These are phyloP conservation scores for Neurospora sp. DNA, from an alignment of 495 filamentous ascomycete genomes.

Conservation along the genomic window DNA sequence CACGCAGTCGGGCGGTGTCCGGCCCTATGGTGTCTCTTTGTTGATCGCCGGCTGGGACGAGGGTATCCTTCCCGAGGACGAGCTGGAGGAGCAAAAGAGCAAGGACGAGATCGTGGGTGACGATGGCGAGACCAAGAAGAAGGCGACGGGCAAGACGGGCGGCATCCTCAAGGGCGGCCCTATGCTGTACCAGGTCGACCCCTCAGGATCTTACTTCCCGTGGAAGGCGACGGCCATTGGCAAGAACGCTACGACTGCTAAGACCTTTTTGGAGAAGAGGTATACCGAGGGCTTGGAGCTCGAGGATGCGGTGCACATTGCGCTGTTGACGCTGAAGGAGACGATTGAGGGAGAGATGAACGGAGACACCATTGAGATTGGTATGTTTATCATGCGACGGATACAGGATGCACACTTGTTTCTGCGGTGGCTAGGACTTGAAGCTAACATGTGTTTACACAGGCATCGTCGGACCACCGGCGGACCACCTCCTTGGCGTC, in stretches of 20 bases:
- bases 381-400: conserved; percentile 36
- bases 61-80: conserved; percentile 72
- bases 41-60: conserved; percentile 98
- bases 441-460: conserved; percentile 3
- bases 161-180: conserved; percentile 93
- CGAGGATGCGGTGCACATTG: conserved; percentile 98
- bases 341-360: conserved; percentile 99
- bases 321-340: conserved; percentile 94
- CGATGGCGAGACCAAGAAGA: conserved; percentile 53
- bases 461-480: conserved; percentile 94
- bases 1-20: conserved; percentile 93
- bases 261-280: conserved; percentile 97
- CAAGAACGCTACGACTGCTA: conserved; percentile 94
- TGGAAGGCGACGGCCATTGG: conserved; percentile 99
- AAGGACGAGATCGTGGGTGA: conserved; percentile 23
- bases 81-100: conserved; percentile 41
- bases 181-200: conserved; percentile 97
- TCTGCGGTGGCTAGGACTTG: conserved; percentile 3
- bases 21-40: conserved; percentile 94
- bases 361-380: conserved; percentile 97
- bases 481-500: conserved; percentile 82
- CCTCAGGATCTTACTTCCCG: conserved; percentile 91
- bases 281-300: conserved; percentile 95
- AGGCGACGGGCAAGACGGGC: conserved; percentile 72
- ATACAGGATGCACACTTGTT: background rate